Conservation (phyloP, 352 stramenopile species). For the Phytophthora niederhauseri region DNA sequence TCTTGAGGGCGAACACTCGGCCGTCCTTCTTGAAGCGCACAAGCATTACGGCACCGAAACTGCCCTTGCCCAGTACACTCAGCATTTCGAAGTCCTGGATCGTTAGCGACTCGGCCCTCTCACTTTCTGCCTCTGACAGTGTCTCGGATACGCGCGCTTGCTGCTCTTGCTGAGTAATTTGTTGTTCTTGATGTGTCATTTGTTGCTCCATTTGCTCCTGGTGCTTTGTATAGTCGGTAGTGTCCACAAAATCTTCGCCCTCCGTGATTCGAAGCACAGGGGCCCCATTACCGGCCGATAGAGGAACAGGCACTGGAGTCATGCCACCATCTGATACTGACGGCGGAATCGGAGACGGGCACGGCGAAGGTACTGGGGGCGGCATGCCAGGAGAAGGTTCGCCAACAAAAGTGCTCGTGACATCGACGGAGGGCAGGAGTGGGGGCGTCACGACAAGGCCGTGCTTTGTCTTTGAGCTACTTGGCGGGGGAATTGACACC, state of each 20-base stretch:
- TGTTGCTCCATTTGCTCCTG: slow-evolving; percentile 37
- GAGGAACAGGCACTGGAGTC: not conserved
- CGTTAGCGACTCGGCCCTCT: slow-evolving; percentile 59
- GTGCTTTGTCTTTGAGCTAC: slow-evolving; percentile 23
- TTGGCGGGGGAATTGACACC: slow-evolving; percentile 23
- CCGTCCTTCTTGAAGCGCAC: slow-evolving; percentile 91
- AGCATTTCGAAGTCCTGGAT: slow-evolving; percentile 94
- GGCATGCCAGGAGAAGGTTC: slow-evolving; percentile 50
- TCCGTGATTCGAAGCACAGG: slow-evolving; percentile 39
- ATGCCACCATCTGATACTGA: slow-evolving; percentile 18
- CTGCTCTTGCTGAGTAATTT: slow-evolving; percentile 26
- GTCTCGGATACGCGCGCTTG: slow-evolving; percentile 12
- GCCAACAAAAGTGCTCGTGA: slow-evolving; percentile 45
- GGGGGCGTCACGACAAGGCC: slow-evolving; percentile 18
- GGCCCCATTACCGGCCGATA: slow-evolving; percentile 12
- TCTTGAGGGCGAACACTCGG: slow-evolving; percentile 90
- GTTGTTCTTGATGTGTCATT: slow-evolving; percentile 20
- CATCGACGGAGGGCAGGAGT: slow-evolving; percentile 35
- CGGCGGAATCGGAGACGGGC: slow-evolving; percentile 26
- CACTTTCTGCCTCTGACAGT: slow-evolving; percentile 17
- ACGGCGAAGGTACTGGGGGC: slow-evolving; percentile 36
- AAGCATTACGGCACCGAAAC: slow-evolving; percentile 90
- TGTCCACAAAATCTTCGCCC: slow-evolving; percentile 42
- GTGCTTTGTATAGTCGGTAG: slow-evolving; percentile 38
- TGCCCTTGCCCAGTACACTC: slow-evolving; percentile 85